phyloP scores from a whole-genome alignment of 495 filamentous ascomycete species.

The Talaromyces ruber region DNA sequence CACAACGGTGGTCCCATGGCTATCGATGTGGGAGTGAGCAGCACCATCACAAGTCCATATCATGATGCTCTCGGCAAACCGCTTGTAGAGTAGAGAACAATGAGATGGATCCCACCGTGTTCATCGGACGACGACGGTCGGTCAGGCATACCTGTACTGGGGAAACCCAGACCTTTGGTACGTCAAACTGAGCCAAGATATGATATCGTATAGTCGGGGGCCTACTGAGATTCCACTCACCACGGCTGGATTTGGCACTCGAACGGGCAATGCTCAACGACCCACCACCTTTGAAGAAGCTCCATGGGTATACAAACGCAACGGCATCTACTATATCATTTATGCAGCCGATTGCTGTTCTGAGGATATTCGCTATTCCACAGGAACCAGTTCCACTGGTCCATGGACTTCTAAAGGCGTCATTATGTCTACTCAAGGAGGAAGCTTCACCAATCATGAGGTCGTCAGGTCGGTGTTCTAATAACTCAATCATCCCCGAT shows the following conservation, averaged over 20 bases:
- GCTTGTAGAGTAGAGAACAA: conserved; percentile 15
- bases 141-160: conserved; percentile 17
- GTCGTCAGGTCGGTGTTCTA: conserved; percentile 34
- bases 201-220: conserved; percentile 21
- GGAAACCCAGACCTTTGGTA: conserved; percentile 18
- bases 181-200: conserved; percentile 22
- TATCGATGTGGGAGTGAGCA: conserved; percentile 18
- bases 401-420: conserved; percentile 21
- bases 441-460: conserved; percentile 20
- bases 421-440: conserved; percentile 17
- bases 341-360: conserved; percentile 20
- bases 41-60: conserved; percentile 21
- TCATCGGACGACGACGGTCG: conserved; percentile 16
- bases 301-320: conserved; percentile 24
- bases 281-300: conserved; percentile 17
- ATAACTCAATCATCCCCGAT: too few relatives aligned
- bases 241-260: conserved; percentile 8
- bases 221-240: conserved; percentile 10
- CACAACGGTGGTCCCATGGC: conserved; percentile 15
- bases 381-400: conserved; percentile 14
- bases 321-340: conserved; percentile 19
- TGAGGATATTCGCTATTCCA: conserved; percentile 23
- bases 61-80: conserved; percentile 18
- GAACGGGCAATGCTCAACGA: neutral
- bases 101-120: conserved; percentile 21